Evolutionary conservation across 2,329 filamentous ascomycete genomes (phyloP).

Genomic region (Venturia pyrina): DNA sequence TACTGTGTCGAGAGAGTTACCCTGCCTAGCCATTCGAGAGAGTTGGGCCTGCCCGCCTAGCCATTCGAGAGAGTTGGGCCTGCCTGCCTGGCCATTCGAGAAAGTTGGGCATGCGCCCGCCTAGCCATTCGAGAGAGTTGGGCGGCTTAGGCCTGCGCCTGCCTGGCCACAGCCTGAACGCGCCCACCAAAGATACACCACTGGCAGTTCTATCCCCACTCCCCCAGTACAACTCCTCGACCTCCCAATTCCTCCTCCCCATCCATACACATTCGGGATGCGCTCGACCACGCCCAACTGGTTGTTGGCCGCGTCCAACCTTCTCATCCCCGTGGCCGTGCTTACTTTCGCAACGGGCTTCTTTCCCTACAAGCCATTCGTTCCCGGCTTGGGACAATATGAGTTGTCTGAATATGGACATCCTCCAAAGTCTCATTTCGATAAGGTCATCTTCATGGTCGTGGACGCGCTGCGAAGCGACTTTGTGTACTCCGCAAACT

Average conservation of each 20-base stretch:
- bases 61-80: too few relatives aligned
- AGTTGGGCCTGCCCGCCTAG: too few relatives aligned
- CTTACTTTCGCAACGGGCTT: slow-evolving; percentile 76
- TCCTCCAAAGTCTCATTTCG: slow-evolving; percentile 61
- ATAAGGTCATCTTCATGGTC: slow-evolving; percentile 93
- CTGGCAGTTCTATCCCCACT: too few relatives aligned
- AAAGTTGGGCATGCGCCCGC: too few relatives aligned
- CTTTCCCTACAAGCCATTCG: slow-evolving; percentile 93
- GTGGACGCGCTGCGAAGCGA: slow-evolving; percentile 92
- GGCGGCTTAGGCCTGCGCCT: too few relatives aligned
- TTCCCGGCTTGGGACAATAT: slow-evolving; percentile 72
- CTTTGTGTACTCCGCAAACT: slow-evolving; percentile 75
- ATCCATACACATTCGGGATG: neutral
- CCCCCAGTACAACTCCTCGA: neutral
- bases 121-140: too few relatives aligned
- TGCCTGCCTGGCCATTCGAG: too few relatives aligned
- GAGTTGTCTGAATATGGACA: slow-evolving; percentile 42
- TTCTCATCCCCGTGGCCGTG: slow-evolving; percentile 62
- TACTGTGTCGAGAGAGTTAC: too few relatives aligned
- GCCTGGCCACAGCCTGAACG: too few relatives aligned
- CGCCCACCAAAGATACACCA: too few relatives aligned
- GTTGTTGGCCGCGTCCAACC: slow-evolving; percentile 56
- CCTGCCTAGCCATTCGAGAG: too few relatives aligned
- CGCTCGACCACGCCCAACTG: neutral
- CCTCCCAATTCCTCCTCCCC: neutral